Conservation (phyloP, 2,329 filamentous ascomycete species). For the Pseudocercospora vitis region DNA sequence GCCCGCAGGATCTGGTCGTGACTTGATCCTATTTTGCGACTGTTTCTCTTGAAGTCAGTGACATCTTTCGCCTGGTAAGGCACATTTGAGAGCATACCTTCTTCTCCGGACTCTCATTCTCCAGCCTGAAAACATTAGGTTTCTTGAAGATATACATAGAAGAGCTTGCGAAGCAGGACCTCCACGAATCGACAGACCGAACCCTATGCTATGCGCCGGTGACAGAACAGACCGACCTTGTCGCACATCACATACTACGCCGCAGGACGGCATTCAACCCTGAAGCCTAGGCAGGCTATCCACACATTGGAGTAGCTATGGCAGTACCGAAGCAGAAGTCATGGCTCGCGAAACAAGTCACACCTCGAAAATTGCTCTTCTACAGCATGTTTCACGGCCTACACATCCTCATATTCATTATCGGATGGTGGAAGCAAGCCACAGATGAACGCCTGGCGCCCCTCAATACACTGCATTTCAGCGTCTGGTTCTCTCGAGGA, state of each 20-base stretch:
- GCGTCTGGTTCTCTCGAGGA: constrained; percentile 94
- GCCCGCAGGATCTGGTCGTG: constrained; percentile 15
- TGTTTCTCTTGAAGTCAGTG: constrained; percentile 4
- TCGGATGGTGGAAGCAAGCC: constrained; percentile 62
- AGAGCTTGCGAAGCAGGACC: neutral
- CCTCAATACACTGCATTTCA: constrained; percentile 79
- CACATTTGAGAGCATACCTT: neutral
- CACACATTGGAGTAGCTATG: constrained; percentile 12
- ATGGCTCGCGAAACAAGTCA: constrained; percentile 39
- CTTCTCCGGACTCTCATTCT: neutral
- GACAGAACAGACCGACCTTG: constrained; percentile 1
- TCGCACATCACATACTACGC: neutral
- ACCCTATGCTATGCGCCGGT: constrained; percentile 12
- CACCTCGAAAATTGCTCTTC: constrained; percentile 39
- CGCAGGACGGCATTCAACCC: neutral
- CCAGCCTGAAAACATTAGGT: too few species aligned
- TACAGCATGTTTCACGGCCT: constrained; percentile 41
- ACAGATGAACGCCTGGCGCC: constrained; percentile 66
- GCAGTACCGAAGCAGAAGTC: constrained; percentile 30
- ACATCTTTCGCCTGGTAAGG: neutral
- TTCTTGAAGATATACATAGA: neutral
- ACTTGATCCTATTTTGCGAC: constrained; percentile 1
- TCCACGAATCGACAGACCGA: neutral
- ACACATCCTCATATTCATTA: constrained; percentile 40
- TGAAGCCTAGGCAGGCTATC: neutral